Evolutionary conservation across 441 rosid species (phyloP).

Genomic region (Viola pubescens): DNA sequence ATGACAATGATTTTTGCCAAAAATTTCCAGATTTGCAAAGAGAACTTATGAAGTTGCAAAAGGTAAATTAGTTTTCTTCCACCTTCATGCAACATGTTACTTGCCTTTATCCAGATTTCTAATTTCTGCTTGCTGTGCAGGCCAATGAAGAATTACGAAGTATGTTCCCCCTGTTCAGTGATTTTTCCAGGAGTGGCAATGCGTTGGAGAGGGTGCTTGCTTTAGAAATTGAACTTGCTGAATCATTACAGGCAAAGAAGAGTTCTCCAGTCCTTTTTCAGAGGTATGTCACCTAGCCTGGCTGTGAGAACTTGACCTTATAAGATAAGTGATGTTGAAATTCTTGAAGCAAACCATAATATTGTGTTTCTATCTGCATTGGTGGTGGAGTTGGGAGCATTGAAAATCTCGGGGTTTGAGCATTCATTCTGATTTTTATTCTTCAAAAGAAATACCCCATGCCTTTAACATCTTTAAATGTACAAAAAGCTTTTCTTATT

Average conservation of each 20-base stretch:
- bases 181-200: conserved; percentile 51
- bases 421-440: background rate
- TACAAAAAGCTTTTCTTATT: too few relatives aligned
- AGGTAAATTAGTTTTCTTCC: conserved; percentile 36
- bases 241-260: conserved; percentile 72
- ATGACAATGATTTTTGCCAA: conserved; percentile 38
- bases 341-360: background rate
- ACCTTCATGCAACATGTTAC: conserved; percentile 2
- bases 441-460: background rate
- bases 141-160: conserved; percentile 82
- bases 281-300: conserved; percentile 39
- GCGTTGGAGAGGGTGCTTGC: conserved; percentile 91
- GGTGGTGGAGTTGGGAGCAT: background rate
- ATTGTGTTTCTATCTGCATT: background rate
- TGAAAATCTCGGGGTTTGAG: background rate
- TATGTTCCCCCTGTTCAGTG: conserved; percentile 58
- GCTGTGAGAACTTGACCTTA: too few relatives aligned
- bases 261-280: conserved; percentile 60
- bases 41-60: conserved; percentile 56
- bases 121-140: conserved; percentile 31
- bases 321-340: background rate
- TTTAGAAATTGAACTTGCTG: conserved; percentile 87
- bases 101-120: conserved; percentile 10
- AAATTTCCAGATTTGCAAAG: conserved; percentile 62
- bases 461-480: too few relatives aligned